Base-by-base conservation (phyloP, 352 stramenopile genomes). In the Phytopythium montanum region DNA sequence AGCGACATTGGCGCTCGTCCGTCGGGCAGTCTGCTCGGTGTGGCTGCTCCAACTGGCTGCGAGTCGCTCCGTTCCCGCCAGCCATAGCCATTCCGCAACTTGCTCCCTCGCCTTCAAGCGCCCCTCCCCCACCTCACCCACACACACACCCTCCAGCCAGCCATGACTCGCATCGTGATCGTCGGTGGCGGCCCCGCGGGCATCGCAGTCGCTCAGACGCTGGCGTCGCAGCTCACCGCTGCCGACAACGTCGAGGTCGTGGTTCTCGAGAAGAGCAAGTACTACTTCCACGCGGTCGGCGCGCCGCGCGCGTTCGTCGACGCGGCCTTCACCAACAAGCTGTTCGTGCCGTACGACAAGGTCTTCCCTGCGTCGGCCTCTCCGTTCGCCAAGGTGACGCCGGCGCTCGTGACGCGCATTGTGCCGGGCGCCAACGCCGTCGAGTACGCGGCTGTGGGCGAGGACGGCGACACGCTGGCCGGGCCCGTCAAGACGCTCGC, bases 301-400 rank as follows among this genome's bases (percentile, higher is more conserved):
- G 59, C 66, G 1, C 73, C 76, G 18, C 73, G 78, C 56, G 78
- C 76, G 5, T 68, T 73, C 51, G 70, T 81, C 45, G 72, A 87
- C n/a, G 60, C 59, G 25, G 38, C 23, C 19, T 88, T 78, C 67
- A 67, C 61, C 48, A 55, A 59, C 13, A 87, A 85, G 59, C 68
- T 88, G 36, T 86, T 86, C 62, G 61, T 88, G 16, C 76, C 74
- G 45, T 81, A 82, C 54, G 73, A 77, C 60, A 76, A 70, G 23
- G 74, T 65, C n/a, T 62, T 87, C 34, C 66, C 73, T n/a, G 63
- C 65, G 29, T 51, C 61, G 18, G 56, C 71, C 36, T 55, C 54
- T 23, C 26, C 44, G 3, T 85, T 79, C 61, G 71, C 69, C 46
- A 71, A 73, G 60, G 65, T 85, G 44, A 60, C 75, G 58, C 75